Percentiles rank a stretch among this genome's conserved stretches.
phyloP scores from a whole-genome alignment of 495 filamentous ascomycete species.

The Neurospora sp. region DNA sequence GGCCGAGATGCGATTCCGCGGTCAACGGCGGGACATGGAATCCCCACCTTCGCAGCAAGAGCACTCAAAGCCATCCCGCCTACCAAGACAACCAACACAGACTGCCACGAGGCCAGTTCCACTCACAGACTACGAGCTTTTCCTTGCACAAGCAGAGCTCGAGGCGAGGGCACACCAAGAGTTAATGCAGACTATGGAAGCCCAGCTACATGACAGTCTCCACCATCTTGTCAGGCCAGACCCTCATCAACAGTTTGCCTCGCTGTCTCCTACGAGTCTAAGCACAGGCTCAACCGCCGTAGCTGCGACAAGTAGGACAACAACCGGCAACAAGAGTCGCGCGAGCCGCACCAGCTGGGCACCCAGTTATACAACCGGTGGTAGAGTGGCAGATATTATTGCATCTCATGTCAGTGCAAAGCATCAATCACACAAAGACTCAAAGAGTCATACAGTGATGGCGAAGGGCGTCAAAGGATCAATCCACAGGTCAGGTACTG shows the following conservation, averaged over 20 bases:
- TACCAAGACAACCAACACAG: neutral
- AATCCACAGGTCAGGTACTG: neutral
- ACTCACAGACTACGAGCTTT: constrained; percentile 17
- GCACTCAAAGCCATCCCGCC: neutral
- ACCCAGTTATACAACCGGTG: constrained; percentile 1
- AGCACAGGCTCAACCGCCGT: constrained; percentile 3
- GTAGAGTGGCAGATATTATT: neutral
- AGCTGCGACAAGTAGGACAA: neutral
- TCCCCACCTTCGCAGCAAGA: neutral
- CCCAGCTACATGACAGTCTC: neutral
- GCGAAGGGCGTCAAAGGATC: neutral
- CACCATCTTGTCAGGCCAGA: constrained; percentile 7
- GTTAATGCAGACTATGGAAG: neutral
- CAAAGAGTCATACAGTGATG: neutral
- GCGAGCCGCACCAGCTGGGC: constrained; percentile 10
- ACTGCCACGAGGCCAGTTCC: neutral
- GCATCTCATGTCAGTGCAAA: neutral
- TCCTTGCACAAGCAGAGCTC: constrained; percentile 20
- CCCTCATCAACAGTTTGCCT: constrained; percentile 14
- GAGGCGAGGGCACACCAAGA: constrained; percentile 15
- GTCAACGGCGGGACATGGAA: neutral
- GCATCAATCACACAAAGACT: neutral
- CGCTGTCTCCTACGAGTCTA: neutral
- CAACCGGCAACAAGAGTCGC: neutral
- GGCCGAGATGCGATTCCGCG: neutral